These are phyloP conservation scores for Rubus parviflorus DNA, from an alignment of 306 rosid species.

Conservation along the genomic window DNA sequence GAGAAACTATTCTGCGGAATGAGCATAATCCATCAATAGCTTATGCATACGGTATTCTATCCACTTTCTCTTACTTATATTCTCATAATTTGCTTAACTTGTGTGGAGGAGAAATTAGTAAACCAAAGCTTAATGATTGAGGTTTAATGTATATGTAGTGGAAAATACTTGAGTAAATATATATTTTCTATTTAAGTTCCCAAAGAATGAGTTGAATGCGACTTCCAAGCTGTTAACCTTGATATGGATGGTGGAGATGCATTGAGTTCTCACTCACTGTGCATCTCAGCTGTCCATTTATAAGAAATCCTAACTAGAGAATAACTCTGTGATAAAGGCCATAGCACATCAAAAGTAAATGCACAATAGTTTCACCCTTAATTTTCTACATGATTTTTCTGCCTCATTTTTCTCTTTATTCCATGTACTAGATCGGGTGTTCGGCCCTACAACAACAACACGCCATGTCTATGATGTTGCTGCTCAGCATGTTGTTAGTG, in stretches of 20 bases:
- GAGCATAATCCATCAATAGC: conserved; percentile 93
- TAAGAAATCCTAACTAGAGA: not conserved
- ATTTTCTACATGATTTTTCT: not conserved
- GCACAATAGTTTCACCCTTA: not conserved
- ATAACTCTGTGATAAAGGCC: not conserved
- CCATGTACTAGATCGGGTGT: conserved; percentile 72
- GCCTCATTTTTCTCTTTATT: conserved; percentile 22
- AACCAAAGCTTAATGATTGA: conserved; percentile 17
- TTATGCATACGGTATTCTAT: conserved; percentile 79
- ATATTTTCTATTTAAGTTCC: not conserved
- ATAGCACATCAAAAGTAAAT: not conserved
- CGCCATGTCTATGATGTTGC: conserved; percentile 97
- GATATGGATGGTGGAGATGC: not conserved
- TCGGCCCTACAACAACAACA: conserved; percentile 98
- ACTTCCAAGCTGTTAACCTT: not conserved
- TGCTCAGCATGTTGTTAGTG: conserved; percentile 85
- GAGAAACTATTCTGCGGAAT: conserved; percentile 84
- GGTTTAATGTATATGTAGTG: conserved; percentile 18
- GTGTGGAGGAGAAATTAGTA: not conserved
- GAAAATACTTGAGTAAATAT: not conserved
- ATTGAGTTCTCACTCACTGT: not conserved
- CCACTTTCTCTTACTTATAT: conserved; percentile 11
- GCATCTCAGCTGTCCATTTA: not conserved
- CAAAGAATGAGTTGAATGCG: not conserved
- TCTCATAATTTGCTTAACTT: not conserved